Base-by-base conservation (phyloP, 768 basidiomycete genomes). In the Astraeus odoratus region DNA sequence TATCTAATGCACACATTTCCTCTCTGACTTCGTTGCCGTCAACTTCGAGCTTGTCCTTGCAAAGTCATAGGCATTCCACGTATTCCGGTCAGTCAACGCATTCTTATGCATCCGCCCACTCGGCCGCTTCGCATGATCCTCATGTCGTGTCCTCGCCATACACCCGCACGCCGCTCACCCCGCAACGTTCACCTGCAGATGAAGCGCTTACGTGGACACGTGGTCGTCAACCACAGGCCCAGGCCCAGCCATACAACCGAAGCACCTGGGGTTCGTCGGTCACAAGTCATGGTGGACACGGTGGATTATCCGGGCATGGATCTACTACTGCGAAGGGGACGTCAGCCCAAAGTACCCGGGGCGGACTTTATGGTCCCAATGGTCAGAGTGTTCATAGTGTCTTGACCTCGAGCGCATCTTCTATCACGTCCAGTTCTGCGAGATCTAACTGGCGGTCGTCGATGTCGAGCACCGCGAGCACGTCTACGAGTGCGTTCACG, bases 401-500 rank as follows among this genome's bases (percentile, higher is more conserved):
- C 18, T 56, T 75, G 23, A 68, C 71, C 22, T 81, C 81, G 20
- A 79, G 76, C 54, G 74, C 81, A 27, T 78, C 76, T 54, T 81
- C 83, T 3, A 72, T 76, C 53, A 65, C 74, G 10, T 83, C 84
- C 19, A 72, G 70, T 46, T 37, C 60, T 44, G 51, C 56, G 39
- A 63, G 57, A 48, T 55, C 38, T 50, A 88, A 86, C 63, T 88
- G 86, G 86, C 81, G 86, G 47, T 86, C 75, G 62, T 86, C 86
- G 33, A 78, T 73, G 73, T 77, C 78, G 46, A 80, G 78, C n/a
- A 73, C 74, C 8, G 80, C 82, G 9, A 77, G 76, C 51, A 78
- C 82, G 12, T 82, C 81, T 8, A 74, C 79, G 19, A 81, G 77
- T 18, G 80, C 80, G 26, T 90, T 89, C 56, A 89, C 88, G 19